A percentile compares a stretch with the other conserved stretches of the same genome.
Evolutionary conservation across 2,329 filamentous ascomycete genomes (phyloP).

Genomic region (Trichoderma hamatum): DNA sequence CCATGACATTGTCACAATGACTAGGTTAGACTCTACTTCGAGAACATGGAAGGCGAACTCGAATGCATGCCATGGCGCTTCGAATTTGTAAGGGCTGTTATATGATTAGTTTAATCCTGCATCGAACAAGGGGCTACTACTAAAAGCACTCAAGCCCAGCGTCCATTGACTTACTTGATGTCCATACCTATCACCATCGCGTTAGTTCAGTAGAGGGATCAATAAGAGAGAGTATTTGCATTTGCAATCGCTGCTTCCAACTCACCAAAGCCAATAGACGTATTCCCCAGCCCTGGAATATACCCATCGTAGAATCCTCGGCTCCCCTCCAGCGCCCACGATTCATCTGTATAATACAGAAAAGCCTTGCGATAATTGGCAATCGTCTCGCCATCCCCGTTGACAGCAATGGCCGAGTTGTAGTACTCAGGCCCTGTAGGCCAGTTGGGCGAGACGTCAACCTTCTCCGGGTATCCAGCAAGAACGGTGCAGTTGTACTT

Average conservation of each 20-base stretch:
- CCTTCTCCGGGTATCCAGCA: constrained; percentile 74
- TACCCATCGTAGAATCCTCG: constrained; percentile 53
- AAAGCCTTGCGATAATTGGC: constrained; percentile 64
- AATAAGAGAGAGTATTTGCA: not conserved
- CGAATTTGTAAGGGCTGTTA: constrained; percentile 42
- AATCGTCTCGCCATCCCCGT: constrained; percentile 59
- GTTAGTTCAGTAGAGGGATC: not conserved
- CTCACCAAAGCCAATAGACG: constrained; percentile 58
- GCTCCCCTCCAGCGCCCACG: constrained; percentile 60
- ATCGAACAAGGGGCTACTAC: not conserved
- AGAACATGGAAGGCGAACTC: constrained; percentile 60
- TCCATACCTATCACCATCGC: constrained; percentile 50
- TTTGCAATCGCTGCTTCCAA: not conserved
- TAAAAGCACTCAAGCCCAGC: not conserved
- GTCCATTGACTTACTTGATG: constrained; percentile 52
- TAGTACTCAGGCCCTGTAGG: constrained; percentile 57
- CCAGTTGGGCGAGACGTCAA: constrained; percentile 54
- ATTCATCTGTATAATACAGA: constrained; percentile 62
- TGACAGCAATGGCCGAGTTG: constrained; percentile 58
- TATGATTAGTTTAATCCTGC: not conserved
- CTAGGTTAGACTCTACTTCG: constrained; percentile 58
- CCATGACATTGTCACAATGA: constrained; percentile 79
- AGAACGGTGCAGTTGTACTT: constrained; percentile 69
- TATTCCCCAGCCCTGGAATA: constrained; percentile 53
- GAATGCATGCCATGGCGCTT: constrained; percentile 44